phyloP scores from a whole-genome alignment of 768 basidiomycete species.

The Leccinum truebloodii region DNA sequence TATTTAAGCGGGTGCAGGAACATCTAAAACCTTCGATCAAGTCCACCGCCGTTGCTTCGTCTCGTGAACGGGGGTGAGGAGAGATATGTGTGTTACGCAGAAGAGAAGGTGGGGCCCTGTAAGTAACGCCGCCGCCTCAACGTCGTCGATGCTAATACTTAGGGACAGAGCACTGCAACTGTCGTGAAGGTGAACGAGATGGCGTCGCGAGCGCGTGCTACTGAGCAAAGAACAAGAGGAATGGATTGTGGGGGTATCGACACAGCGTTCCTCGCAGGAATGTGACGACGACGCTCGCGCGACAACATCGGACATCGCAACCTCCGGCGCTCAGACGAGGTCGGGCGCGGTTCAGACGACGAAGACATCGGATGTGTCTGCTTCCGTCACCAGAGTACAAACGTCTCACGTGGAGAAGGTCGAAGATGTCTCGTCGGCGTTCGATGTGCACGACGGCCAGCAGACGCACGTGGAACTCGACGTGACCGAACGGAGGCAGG shows the following conservation, averaged over 20 bases:
- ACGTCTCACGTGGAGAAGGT: neutral
- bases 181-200: neutral
- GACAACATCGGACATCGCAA: neutral
- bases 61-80: neutral
- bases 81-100: neutral
- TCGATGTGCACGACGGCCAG: neutral
- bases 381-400: neutral
- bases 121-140: neutral
- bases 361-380: neutral
- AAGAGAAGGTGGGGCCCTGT: neutral
- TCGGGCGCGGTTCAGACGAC: neutral
- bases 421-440: neutral
- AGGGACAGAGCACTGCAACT: neutral
- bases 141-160: neutral
- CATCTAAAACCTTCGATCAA: neutral
- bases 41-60: neutral
- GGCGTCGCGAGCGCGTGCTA: neutral
- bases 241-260: neutral
- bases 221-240: neutral
- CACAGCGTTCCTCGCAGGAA: neutral
- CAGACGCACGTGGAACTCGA: neutral
- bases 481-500: neutral
- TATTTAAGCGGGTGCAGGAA: neutral
- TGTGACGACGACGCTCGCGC: neutral
- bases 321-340: neutral